Base-by-base conservation (phyloP, 805 yeast genomes). In the Teunomyces aglyptinius region DNA sequence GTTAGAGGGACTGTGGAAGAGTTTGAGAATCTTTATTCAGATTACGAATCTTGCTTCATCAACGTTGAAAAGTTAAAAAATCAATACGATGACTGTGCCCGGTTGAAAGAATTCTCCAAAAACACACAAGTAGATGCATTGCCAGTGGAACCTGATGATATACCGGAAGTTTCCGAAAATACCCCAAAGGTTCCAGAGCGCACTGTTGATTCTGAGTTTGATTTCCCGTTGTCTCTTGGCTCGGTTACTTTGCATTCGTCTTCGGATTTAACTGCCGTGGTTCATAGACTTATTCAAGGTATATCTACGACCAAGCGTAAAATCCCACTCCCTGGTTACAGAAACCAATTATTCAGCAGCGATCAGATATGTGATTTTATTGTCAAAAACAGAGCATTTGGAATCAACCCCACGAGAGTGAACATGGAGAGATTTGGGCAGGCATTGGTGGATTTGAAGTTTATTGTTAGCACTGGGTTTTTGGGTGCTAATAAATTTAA, bases 341-440 rank as follows among this genome's bases (percentile, higher is more conserved):
- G 60, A 39, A 64, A 63, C 43, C 73, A 71, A 33, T 64, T 67
- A 6, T 72, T 73, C 54, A 62, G 66, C 41, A 69, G 76, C 48
- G 73, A 71, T 28, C 65, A 64, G 22, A 47, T 73, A 10, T 67
- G 73, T 50, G 63, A 61, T 7, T 59, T 51, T 41, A 32, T 69
- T 19, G 46, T 32, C 8, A 55, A 53, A 33, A 43, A 50, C 32
- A 56, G 70, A 34, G 67, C 71, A 1, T 57, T 53, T 43, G 67
- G 65, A 1, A 55, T 72, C 41, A 62, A 62, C 19, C 75, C 76
- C 2, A 60, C 72, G 2, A 51, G 74, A 41, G 50, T 58, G 13
- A 68, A 65, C 43, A 49, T 71, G 6, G 77, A 73, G 47, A 64
- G 61, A 43, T 60, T 72, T 49, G 77, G 77, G 6, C 77, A 73